phyloP scores from a whole-genome alignment of 2,329 filamentous ascomycete species.

The Parafenestella ontariensis region DNA sequence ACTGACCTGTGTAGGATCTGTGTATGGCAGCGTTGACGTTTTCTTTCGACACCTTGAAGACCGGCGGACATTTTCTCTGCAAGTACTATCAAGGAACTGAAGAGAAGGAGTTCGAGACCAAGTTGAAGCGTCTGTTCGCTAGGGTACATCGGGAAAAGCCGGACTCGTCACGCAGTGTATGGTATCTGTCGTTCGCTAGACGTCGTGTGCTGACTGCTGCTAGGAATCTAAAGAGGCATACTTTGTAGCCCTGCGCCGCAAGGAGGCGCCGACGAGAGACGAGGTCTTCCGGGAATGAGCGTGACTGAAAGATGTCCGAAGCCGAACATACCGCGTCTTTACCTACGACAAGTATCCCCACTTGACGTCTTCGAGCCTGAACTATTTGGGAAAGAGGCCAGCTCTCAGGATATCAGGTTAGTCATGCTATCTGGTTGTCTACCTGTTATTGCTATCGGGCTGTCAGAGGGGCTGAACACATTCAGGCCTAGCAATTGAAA shows the following conservation, averaged over 20 bases:
- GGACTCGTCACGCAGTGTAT: constrained; percentile 83
- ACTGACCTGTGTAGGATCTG: constrained; percentile 71
- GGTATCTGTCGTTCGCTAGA: background rate
- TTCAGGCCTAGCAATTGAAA: background rate
- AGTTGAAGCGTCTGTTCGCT: constrained; percentile 76
- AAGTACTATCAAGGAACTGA: constrained; percentile 96
- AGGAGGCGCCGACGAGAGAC: constrained; percentile 56
- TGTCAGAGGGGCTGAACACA: background rate
- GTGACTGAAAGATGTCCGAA: background rate
- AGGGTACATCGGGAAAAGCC: constrained; percentile 90
- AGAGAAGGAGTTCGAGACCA: constrained; percentile 78
- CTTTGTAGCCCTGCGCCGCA: constrained; percentile 80
- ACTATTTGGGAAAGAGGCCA: background rate
- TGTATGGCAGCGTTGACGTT: constrained; percentile 87
- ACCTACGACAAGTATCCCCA: background rate
- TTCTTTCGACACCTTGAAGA: constrained; percentile 79
- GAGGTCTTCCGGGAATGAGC: constrained; percentile 52
- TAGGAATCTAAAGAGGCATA: constrained; percentile 86
- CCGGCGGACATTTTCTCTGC: constrained; percentile 90
- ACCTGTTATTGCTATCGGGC: background rate
- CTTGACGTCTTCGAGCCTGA: background rate
- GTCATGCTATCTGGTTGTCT: background rate
- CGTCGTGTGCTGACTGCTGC: constrained; percentile 9
- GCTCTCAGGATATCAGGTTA: background rate
- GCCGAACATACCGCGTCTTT: background rate